Evolutionary conservation across 208 protist species (phyloP), one percentile per base, ranked within the genome.

Genomic region (Leishmania martiniquensis): DNA sequence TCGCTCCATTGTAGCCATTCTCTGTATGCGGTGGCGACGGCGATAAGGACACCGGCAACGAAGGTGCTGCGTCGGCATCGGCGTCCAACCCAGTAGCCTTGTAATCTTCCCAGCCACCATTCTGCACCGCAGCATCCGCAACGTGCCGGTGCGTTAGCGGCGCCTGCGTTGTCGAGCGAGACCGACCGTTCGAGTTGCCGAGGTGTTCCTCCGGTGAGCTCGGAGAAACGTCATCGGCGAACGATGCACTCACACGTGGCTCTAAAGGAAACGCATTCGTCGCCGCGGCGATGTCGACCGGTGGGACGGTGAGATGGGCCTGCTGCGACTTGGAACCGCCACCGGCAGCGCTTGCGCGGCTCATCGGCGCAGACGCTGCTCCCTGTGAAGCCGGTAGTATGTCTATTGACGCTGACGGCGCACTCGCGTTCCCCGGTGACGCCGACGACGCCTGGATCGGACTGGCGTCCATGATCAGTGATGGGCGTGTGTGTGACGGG

Each of bases 131-230:
- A 25, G 42, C 72, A 15, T 49, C 77, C 5, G 75, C 71, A 0
- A 70, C 17, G 72, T 82, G 81, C 1, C 81, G 81, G 32, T 77
- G 49, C 25, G 81, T 82, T 67, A 47, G 76, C 32, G 81, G 81
- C 6, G 73, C 72, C 77, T 73, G 76, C 42, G 81, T 85, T 4
- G 71, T 55, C 3, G 81, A 85, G 51, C 81, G 81, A 0, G 81
- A 83, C 2, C 76, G 75, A 12, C 68, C 47, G 20, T 47, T 59
- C 39, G 60, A 42, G 32, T 77, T 77, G 2, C 4, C 51, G 25
- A 54, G 32, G 47, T 57, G 15, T 45, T 37, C 71, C 22, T 74
- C 74, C 52, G 72, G 29, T 29, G 59, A 77, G 42, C 51, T 32
- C 10, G 57, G 55, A 37, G 66, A 68, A 44, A 66, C 65, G 13